Percentiles rank a stretch among this genome's conserved stretches.
These are phyloP conservation scores for Pestalotiopsis sp. DNA, from an alignment of 2,329 filamentous ascomycete species.

Conservation along the genomic window DNA sequence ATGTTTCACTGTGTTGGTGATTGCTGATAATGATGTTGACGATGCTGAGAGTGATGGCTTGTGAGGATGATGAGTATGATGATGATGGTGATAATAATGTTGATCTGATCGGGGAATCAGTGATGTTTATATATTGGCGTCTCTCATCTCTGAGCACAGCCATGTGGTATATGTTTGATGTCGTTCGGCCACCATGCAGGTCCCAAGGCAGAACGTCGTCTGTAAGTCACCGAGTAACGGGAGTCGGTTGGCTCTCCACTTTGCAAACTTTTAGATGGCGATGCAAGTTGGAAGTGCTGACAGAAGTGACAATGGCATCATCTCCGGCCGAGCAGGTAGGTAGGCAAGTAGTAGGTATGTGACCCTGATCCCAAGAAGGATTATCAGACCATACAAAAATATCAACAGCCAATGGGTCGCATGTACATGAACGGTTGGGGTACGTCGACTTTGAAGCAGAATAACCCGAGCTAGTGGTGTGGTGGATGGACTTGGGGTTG, in stretches of 20 bases:
- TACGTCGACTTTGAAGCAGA: background rate
- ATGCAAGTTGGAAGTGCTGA: constrained; percentile 6
- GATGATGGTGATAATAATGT: background rate
- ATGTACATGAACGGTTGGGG: constrained; percentile 8
- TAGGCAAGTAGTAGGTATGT: too few relatives aligned
- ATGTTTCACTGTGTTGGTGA: background rate
- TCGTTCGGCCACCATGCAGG: background rate
- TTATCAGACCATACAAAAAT: background rate
- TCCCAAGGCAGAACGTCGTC: constrained; percentile 8
- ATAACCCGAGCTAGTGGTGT: background rate
- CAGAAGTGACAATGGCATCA: constrained; percentile 1
- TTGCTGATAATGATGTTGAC: background rate
- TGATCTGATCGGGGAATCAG: background rate
- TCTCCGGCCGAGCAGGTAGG: background rate
- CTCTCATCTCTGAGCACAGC: background rate
- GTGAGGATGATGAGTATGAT: too few relatives aligned
- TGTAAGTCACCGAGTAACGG: background rate
- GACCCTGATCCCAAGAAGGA: background rate
- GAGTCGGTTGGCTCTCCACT: background rate
- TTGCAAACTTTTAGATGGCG: background rate
- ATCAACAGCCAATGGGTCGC: background rate
- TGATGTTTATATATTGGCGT: background rate
- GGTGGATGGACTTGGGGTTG: constrained; percentile 7
- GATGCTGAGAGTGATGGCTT: background rate
- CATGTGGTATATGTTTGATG: background rate